Base-by-base conservation (phyloP, 129 eudicot genomes). In the Logfia minima region DNA sequence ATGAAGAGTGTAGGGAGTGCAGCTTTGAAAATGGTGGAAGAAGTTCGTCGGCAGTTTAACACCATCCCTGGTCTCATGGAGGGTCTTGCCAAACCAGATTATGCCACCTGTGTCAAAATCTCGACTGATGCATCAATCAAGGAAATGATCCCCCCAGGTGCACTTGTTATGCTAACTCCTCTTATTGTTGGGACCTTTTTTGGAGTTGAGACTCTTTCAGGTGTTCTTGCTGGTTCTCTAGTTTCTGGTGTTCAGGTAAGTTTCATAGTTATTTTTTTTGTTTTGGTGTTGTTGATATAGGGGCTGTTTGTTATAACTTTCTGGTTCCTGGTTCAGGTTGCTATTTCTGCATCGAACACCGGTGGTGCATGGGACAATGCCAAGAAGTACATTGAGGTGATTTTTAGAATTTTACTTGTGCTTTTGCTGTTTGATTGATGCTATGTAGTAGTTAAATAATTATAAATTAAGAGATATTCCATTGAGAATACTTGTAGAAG, bases 1-100 rank as follows among this genome's bases (percentile, higher is more conserved):
- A 92, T 92, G 97, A 92, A 92, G 86, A 92, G 97, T 74, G 97
- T 89, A 18, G 97, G 97, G 4, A 92, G 90, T 78, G 97, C 97
- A 23, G 97, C 97, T 7, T 68, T 92, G 81, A 87, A 87, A 55
- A 92, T 92, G 97, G 97, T 92, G 56, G 96, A 92, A 78, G 97
- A 92, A 70, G 97, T 92, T 5, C 87, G 97, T 3, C 66, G 97
- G 24, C 97, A 91, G 79, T 91, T 91, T 66, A 89, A 89, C 79
- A 87, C 95, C 35, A 91, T 89, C 61, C 92, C 97, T 4, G 97
- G 97, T 58, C 67, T 91, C 4, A 89, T 91, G 90, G 97, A 91
- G 29, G 97, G 97, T 26, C 39, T 13, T 71, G 81, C 86, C 6
- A 91, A 87, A 74, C 97, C 97, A 0, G 97, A 89, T 66, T 91